Conservation (phyloP, 1,139 yeast genomes). For the Nadsonia commutata region DNA sequence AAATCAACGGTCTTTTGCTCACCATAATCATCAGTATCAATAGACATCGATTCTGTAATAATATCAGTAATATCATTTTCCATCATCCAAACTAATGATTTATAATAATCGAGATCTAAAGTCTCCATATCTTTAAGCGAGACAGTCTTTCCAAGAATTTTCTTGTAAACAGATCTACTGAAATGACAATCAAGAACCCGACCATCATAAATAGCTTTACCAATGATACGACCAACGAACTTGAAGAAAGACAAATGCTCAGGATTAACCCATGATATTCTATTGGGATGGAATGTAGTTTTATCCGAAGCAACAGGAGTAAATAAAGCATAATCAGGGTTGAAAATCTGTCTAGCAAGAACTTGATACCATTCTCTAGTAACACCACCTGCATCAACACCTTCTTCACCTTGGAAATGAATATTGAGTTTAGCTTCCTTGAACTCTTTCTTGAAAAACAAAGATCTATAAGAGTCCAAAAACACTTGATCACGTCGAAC, state of each 20-base stretch:
- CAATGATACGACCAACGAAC: slow-evolving; percentile 87
- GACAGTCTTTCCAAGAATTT: slow-evolving; percentile 66
- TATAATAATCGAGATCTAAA: slow-evolving; percentile 81
- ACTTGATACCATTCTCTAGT: slow-evolving; percentile 98
- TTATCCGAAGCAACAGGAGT: slow-evolving; percentile 86
- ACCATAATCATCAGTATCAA: slow-evolving; percentile 90
- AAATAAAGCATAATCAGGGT: slow-evolving; percentile 89
- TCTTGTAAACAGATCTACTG: slow-evolving; percentile 86
- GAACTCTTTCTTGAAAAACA: slow-evolving; percentile 73
- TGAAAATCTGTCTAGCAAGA: slow-evolving; percentile 85
- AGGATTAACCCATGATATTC: slow-evolving; percentile 86
- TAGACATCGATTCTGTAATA: slow-evolving; percentile 89
- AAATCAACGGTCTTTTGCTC: slow-evolving; percentile 70
- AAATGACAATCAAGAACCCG: slow-evolving; percentile 89
- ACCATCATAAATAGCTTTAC: slow-evolving; percentile 83
- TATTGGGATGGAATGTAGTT: slow-evolving; percentile 89
- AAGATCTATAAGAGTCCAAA: slow-evolving; percentile 72
- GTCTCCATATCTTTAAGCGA: slow-evolving; percentile 91
- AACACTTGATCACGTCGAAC: slow-evolving; percentile 87
- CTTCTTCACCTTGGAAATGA: slow-evolving; percentile 82
- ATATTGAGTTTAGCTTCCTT: slow-evolving; percentile 63
- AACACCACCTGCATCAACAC: slow-evolving; percentile 97
- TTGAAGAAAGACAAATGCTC: slow-evolving; percentile 87
- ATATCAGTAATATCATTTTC: slow-evolving; percentile 93
- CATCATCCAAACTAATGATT: slow-evolving; percentile 88